Evolutionary conservation across 164 flowering plant genomes (phyloP).

Genomic region (Liquidambar formosana): DNA sequence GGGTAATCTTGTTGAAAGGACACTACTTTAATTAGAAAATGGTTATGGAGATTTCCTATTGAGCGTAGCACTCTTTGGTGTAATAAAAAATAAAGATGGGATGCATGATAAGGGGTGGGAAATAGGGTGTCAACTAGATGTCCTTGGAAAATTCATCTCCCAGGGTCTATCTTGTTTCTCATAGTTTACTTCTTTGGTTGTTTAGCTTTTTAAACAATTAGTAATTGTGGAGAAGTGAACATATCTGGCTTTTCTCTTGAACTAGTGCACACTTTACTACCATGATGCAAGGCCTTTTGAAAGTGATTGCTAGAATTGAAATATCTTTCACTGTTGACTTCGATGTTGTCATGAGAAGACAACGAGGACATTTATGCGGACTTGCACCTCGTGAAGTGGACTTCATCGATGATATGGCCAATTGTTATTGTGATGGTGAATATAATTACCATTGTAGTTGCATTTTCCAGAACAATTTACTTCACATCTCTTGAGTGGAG

Average conservation of each 20-base stretch:
- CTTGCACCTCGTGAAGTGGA: constrained; percentile 68
- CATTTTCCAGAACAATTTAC: constrained; percentile 58
- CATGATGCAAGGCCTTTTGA: constrained; percentile 69
- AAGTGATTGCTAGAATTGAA: constrained; percentile 76
- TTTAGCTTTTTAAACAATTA: no score
- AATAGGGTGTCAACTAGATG: no score
- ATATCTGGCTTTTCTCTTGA: constrained; percentile 78
- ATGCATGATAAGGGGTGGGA: no score
- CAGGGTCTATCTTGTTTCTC: no score
- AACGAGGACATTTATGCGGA: constrained; percentile 66
- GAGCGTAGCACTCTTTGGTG: no score
- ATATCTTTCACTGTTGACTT: constrained; percentile 74
- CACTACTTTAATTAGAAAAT: no score
- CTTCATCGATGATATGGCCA: constrained; percentile 69
- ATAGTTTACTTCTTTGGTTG: no score
- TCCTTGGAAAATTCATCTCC: no score
- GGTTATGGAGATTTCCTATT: no score
- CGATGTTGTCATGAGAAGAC: constrained; percentile 63
- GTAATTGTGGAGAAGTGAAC: constrained; percentile 92
- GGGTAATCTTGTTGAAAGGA: no score
- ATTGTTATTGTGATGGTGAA: constrained; percentile 66
- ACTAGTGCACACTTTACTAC: constrained; percentile 77
- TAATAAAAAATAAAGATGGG: no score
- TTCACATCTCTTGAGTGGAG: constrained; percentile 61
- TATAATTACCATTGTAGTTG: constrained; percentile 54